These are phyloP conservation scores for Fusarium luffae DNA, from an alignment of 2,329 filamentous ascomycete species.

Conservation along the genomic window DNA sequence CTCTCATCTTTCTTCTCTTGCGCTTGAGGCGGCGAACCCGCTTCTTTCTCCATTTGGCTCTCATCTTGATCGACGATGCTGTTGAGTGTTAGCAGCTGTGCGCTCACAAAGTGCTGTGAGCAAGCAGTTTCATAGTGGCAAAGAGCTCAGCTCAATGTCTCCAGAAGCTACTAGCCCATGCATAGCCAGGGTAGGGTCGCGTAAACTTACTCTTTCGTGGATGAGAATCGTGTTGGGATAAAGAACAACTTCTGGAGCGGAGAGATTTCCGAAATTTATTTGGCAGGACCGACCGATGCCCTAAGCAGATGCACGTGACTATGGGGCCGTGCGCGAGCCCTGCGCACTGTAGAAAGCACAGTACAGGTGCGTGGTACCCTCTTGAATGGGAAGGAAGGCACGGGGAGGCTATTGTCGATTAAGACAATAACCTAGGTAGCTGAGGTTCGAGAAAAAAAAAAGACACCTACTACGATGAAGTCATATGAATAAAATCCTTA, in stretches of 20 bases:
- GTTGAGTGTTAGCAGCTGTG: conserved; percentile 39
- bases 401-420: conserved; percentile 8
- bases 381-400: conserved; percentile 16
- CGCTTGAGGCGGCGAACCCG: conserved; percentile 98
- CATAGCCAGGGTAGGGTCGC: conserved; percentile 22
- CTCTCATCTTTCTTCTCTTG: conserved; percentile 99
- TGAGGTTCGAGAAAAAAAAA: background rate
- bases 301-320: background rate
- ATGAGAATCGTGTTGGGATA: conserved; percentile 60
- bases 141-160: conserved; percentile 23
- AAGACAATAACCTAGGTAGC: conserved; percentile 1
- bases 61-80: conserved; percentile 68
- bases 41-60: conserved; percentile 99
- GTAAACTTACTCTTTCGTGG: conserved; percentile 54
- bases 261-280: conserved; percentile 43
- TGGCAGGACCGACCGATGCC: background rate
- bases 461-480: background rate
- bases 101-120: background rate
- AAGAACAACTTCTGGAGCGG: conserved; percentile 51
- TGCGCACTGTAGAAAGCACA: background rate
- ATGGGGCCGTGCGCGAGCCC: fast-evolving
- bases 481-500: background rate
- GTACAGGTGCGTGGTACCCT: background rate
- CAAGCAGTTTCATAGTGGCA: conserved; percentile 16
- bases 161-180: conserved; percentile 19